These are phyloP conservation scores for Geosmithia putterillii DNA, from an alignment of 2,329 filamentous ascomycete genomes.

Conservation along the genomic window DNA sequence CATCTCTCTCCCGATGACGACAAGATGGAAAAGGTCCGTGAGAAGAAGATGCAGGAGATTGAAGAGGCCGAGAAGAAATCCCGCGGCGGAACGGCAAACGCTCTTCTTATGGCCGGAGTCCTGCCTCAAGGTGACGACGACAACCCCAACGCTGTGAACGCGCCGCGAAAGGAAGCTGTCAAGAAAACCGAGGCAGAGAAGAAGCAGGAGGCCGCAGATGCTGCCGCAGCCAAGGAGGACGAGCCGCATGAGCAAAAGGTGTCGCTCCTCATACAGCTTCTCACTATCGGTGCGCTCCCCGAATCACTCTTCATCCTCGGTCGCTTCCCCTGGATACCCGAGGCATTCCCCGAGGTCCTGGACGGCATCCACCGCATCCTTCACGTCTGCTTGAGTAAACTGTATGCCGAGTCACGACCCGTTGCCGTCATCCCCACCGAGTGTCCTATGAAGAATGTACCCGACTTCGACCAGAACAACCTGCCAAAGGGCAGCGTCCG, in stretches of 20 bases:
- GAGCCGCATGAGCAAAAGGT: constrained; percentile 85
- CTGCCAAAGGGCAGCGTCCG: constrained; percentile 58
- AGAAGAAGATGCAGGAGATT: constrained; percentile 61
- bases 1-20: constrained; percentile 82
- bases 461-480: constrained; percentile 49
- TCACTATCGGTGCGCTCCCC: constrained; percentile 84
- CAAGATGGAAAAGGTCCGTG: constrained; percentile 63
- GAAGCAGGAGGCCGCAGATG: constrained; percentile 27
- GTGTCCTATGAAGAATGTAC: constrained; percentile 30
- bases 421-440: constrained; percentile 14
- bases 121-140: constrained; percentile 61
- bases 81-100: constrained; percentile 61
- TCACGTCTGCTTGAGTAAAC: constrained; percentile 67
- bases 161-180: constrained; percentile 35
- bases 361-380: constrained; percentile 75
- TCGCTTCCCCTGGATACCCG: constrained; percentile 83
- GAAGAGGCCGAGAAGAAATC: constrained; percentile 59
- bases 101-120: constrained; percentile 74
- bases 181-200: constrained; percentile 39
- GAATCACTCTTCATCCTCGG: constrained; percentile 89
- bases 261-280: constrained; percentile 66
- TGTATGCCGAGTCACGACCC: constrained; percentile 40
- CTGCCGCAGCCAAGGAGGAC: constrained; percentile 37
- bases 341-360: constrained; percentile 70
- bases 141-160: constrained; percentile 32